These are phyloP conservation scores for Cetradonia linearis DNA, from an alignment of 495 filamentous ascomycete genomes.

Conservation along the genomic window DNA sequence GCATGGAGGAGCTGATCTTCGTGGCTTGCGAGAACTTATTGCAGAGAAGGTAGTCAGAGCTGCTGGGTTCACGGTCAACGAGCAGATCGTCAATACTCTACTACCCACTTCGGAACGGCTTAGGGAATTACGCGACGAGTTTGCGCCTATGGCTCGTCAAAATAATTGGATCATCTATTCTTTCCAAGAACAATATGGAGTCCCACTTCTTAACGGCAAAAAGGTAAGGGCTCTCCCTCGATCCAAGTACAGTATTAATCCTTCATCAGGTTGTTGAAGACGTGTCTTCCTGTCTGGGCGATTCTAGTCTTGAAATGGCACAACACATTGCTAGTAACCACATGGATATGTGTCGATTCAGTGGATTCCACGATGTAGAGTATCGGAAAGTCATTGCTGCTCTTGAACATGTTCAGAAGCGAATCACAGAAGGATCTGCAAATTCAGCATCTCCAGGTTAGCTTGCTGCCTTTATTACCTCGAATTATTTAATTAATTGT, in stretches of 20 bases:
- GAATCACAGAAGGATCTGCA: slow-evolving; percentile 10
- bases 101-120: slow-evolving; percentile 24
- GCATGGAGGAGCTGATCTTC: slow-evolving; percentile 27
- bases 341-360: slow-evolving; percentile 29
- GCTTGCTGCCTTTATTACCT: background rate
- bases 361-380: slow-evolving; percentile 20
- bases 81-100: slow-evolving; percentile 24
- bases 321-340: slow-evolving; percentile 26
- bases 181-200: slow-evolving; percentile 23
- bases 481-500: background rate
- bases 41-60: slow-evolving; percentile 19
- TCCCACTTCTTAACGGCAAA: slow-evolving; percentile 12
- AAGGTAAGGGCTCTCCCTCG: slow-evolving; percentile 8
- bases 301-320: slow-evolving; percentile 21
- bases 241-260: background rate
- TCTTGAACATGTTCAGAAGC: slow-evolving; percentile 17
- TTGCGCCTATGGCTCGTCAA: slow-evolving; percentile 22
- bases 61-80: slow-evolving; percentile 18
- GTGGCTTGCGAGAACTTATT: slow-evolving; percentile 17
- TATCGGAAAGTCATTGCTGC: slow-evolving; percentile 21
- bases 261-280: slow-evolving; percentile 27
- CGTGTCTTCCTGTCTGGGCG: slow-evolving; percentile 25
- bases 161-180: slow-evolving; percentile 24
- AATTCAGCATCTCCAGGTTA: slow-evolving; percentile 3
- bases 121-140: slow-evolving; percentile 23